Base-by-base conservation (phyloP, 371 early-diverging fungal genomes). In the Coemansia sp. region DNA sequence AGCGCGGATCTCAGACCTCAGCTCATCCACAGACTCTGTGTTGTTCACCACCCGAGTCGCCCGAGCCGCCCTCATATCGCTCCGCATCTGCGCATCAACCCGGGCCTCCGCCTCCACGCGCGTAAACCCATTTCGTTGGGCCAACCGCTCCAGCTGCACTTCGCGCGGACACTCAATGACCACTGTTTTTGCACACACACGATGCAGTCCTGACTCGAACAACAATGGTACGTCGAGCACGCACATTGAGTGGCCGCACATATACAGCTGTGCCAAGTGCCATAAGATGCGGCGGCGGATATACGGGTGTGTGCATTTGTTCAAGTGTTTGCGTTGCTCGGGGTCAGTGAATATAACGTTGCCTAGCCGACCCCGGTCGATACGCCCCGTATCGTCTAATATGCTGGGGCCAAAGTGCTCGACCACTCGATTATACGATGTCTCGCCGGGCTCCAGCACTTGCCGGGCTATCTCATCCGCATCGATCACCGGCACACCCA, bases 201-300 rank as follows among this genome's bases (percentile, higher is more conserved):
- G 77, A 74, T 92, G 84, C 65, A 96, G 71, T 8, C 89, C 87
- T 29, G 88, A 84, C 69, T 98, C 98, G 64, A 92, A 88, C 63
- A 98, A 82, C 54, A 98, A 80, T 16, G 98, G 97, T 1, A 92
- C 92, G 78, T 98, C 98, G 24, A 97, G 80, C 2, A 98, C 84
- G n/a, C 92, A 90, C 24, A 91, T 42, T 4, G 82, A 70, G 0
- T 87, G 79, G 0, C 90, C 92, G 7, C 68, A 80, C 13, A 94
- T 27, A 82, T 92, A 98, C 52, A 83, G 74, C 50, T 80, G 67
- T n/a, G 94, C 75, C 14, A 92, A 79, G 61, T 85, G 78, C 57
- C 83, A 83, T 8, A 93, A 67, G 79, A 96, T 92, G 65, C 89
- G 90, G 18, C 84, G 72, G 37, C 91, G 83, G 10, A 98, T 89